Evolutionary conservation across 1,139 yeast species (phyloP).

Genomic region (Blastobotrys apis): DNA sequence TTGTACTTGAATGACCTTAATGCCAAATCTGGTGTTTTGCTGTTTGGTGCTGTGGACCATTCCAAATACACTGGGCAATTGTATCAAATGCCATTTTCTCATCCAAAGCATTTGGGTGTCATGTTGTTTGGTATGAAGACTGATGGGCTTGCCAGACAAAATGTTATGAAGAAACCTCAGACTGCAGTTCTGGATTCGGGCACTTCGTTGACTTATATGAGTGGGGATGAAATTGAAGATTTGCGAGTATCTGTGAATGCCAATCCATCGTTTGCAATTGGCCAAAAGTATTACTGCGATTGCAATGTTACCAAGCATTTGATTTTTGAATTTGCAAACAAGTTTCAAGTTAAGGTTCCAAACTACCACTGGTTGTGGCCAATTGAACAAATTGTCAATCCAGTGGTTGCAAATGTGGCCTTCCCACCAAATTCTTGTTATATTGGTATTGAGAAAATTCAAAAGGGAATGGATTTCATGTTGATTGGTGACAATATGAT

Average conservation of each 20-base stretch:
- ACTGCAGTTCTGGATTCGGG: conserved; percentile 65
- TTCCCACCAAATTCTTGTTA: conserved; percentile 39
- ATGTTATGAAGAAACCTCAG: conserved; percentile 29
- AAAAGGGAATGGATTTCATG: conserved; percentile 31
- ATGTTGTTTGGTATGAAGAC: conserved; percentile 40
- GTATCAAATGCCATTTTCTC: conserved; percentile 26
- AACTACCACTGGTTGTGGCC: conserved; percentile 42
- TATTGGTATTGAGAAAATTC: conserved; percentile 32
- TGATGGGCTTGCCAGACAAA: conserved; percentile 37
- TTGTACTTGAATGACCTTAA: conserved; percentile 29
- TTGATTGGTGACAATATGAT: conserved; percentile 50
- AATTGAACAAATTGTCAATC: conserved; percentile 32
- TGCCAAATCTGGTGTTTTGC: conserved; percentile 38
- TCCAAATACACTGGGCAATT: conserved; percentile 44
- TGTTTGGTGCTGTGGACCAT: conserved; percentile 51
- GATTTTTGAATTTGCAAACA: conserved; percentile 52
- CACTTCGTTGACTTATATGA: conserved; percentile 55
- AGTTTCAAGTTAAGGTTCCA: conserved; percentile 45
- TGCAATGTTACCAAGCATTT: conserved; percentile 36
- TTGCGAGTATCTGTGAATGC: conserved; percentile 34
- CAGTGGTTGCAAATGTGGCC: conserved; percentile 30
- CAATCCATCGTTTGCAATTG: conserved; percentile 37
- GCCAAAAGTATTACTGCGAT: conserved; percentile 37
- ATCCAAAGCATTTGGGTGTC: conserved; percentile 48
- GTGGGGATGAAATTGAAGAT: conserved; percentile 38